Percentiles rank a stretch among this genome's conserved stretches.
Conservation (phyloP, 805 yeast genomes). For the Candida sakaeoensis region DNA sequence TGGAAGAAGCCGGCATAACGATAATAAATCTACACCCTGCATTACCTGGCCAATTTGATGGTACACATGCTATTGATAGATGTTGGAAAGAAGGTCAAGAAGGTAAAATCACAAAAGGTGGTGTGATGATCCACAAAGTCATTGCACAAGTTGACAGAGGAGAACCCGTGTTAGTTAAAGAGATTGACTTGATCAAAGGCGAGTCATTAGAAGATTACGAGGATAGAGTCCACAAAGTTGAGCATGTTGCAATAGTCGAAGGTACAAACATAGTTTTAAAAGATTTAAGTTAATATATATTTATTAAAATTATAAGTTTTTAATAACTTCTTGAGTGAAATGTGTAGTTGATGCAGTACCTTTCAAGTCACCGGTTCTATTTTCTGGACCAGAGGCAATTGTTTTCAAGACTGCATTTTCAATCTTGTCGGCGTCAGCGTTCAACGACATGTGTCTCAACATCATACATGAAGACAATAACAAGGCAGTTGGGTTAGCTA, state of each 20-base stretch:
- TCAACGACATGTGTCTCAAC: slow-evolving; percentile 97
- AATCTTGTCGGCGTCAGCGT: slow-evolving; percentile 75
- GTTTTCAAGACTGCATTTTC: slow-evolving; percentile 84
- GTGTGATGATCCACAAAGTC: slow-evolving; percentile 96
- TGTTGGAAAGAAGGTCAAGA: slow-evolving; percentile 94
- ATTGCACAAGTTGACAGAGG: slow-evolving; percentile 95
- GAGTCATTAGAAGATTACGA: slow-evolving; percentile 82
- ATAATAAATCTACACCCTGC: slow-evolving; percentile 97
- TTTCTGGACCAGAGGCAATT: slow-evolving; percentile 92
- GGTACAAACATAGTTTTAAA: slow-evolving; percentile 68
- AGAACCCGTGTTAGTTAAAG: slow-evolving; percentile 79
- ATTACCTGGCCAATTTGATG: slow-evolving; percentile 94
- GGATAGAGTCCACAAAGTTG: slow-evolving; percentile 73
- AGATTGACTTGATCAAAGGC: slow-evolving; percentile 63
- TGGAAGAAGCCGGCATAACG: slow-evolving; percentile 58
- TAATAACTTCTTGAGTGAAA: slow-evolving; percentile 89
- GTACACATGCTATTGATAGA: slow-evolving; percentile 94
- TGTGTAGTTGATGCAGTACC: slow-evolving; percentile 86
- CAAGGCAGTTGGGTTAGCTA: slow-evolving; percentile 98
- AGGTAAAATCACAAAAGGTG: slow-evolving; percentile 73
- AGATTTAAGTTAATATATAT: slow-evolving; percentile 16
- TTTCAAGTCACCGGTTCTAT: slow-evolving; percentile 94
- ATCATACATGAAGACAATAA: slow-evolving; percentile 96
- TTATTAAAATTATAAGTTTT: slow-evolving; percentile 44
- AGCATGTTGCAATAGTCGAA: slow-evolving; percentile 90